phyloP scores from a whole-genome alignment of 1,284 basidiomycete species.

The Neolentinus lepideus region DNA sequence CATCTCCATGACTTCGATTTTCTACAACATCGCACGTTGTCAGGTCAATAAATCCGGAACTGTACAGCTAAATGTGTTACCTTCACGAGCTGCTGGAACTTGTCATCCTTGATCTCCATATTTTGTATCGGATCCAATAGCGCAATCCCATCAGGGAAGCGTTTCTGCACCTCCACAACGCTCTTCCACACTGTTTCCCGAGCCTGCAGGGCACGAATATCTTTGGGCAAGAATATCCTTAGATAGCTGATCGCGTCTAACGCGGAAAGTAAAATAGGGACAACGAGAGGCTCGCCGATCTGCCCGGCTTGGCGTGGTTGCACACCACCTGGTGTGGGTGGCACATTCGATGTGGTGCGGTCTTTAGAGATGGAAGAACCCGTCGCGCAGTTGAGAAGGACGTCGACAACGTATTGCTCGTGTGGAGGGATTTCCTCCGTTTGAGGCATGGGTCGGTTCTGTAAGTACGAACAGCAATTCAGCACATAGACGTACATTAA shows the following conservation, averaged over 20 bases:
- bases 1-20: constrained; percentile 85
- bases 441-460: constrained; percentile 50
- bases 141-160: constrained; percentile 85
- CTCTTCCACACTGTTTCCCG: constrained; percentile 87
- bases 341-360: constrained; percentile 30
- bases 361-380: constrained; percentile 65
- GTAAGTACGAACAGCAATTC: constrained; percentile 2
- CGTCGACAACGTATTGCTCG: constrained; percentile 90
- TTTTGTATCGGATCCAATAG: constrained; percentile 91
- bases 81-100: constrained; percentile 82
- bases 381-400: constrained; percentile 79
- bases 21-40: constrained; percentile 36
- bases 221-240: constrained; percentile 86
- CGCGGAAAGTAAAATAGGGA: constrained; percentile 86
- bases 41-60: no score
- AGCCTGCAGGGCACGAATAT: constrained; percentile 70
- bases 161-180: constrained; percentile 81
- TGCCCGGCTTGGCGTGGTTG: constrained; percentile 65
- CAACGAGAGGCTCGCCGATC: constrained; percentile 80
- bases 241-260: constrained; percentile 85
- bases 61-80: constrained; percentile 28
- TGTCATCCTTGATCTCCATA: constrained; percentile 95
- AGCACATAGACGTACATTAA: neutral
- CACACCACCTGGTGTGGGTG: constrained; percentile 61
- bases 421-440: constrained; percentile 74